phyloP scores from a whole-genome alignment of 1,139 yeast genomes.

The Candida dubliniensis region DNA sequence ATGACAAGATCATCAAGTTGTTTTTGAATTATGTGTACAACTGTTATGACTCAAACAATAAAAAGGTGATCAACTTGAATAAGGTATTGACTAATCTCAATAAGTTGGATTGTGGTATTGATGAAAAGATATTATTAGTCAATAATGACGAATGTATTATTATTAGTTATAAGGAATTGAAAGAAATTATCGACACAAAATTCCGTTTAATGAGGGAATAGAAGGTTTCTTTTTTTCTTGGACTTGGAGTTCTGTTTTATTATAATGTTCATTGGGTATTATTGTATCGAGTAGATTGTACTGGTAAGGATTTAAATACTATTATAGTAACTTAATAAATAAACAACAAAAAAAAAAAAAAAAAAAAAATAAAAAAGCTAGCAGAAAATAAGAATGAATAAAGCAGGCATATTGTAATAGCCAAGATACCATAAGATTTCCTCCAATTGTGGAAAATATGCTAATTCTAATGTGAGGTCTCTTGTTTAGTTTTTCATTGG shows the following conservation, averaged over 20 bases:
- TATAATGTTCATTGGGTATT: conserved; percentile 1
- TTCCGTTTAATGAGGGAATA: conserved; percentile 54
- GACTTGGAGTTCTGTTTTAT: background rate
- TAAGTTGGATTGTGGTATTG: conserved; percentile 90
- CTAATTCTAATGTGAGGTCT: too few relatives aligned
- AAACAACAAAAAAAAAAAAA: background rate
- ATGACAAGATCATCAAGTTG: conserved; percentile 68
- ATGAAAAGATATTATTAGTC: conserved; percentile 76
- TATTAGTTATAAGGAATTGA: conserved; percentile 76
- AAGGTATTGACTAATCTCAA: conserved; percentile 78
- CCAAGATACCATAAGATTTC: too few relatives aligned
- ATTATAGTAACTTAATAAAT: too few relatives aligned
- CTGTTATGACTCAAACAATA: conserved; percentile 69
- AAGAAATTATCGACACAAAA: conserved; percentile 69
- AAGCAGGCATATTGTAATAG: too few relatives aligned
- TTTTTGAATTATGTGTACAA: conserved; percentile 87
- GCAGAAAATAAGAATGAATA: background rate
- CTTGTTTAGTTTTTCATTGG: too few relatives aligned
- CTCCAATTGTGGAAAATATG: too few relatives aligned
- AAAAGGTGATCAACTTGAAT: conserved; percentile 80
- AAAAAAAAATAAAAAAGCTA: background rate
- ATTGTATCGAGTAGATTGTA: background rate
- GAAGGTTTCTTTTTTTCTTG: background rate
- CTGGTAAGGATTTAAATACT: too few relatives aligned
- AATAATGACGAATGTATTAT: conserved; percentile 83